Percentiles rank a stretch among this genome's conserved stretches.
phyloP scores from a whole-genome alignment of 169 alveolate genomes.

The Cryptosporidium parvum region DNA sequence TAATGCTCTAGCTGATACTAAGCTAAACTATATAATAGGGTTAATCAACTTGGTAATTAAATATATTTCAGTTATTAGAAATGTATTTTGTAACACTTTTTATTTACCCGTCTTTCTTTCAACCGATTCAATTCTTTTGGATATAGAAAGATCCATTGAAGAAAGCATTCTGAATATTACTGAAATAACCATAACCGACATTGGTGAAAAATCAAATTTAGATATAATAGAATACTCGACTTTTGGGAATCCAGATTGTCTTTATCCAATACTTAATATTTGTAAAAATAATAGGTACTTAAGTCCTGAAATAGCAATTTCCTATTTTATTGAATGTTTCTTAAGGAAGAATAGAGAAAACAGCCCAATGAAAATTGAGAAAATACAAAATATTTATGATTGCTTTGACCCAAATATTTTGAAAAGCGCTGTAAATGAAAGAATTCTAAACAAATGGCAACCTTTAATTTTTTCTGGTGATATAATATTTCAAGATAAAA shows the following conservation, averaged over 20 bases:
- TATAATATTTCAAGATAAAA: slow-evolving; percentile 25
- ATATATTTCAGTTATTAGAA: slow-evolving; percentile 46
- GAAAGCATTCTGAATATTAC: slow-evolving; percentile 12
- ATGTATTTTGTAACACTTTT: neutral
- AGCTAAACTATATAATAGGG: slow-evolving; percentile 9
- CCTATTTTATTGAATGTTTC: slow-evolving; percentile 32
- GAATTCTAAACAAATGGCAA: slow-evolving; percentile 38
- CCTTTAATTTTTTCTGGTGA: slow-evolving; percentile 63
- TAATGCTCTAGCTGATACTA: neutral
- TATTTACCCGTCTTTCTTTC: slow-evolving; percentile 65
- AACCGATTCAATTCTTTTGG: slow-evolving; percentile 52
- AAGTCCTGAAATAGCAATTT: slow-evolving; percentile 68
- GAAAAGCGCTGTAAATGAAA: slow-evolving; percentile 2
- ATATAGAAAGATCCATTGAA: slow-evolving; percentile 21
- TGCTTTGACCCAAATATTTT: neutral
- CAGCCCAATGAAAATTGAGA: neutral
- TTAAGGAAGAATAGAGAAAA: neutral
- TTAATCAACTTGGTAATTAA: slow-evolving; percentile 37
- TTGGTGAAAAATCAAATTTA: slow-evolving; percentile 19
- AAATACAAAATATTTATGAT: slow-evolving; percentile 16
- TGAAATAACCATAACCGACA: slow-evolving; percentile 22
- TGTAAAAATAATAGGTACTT: slow-evolving; percentile 4
- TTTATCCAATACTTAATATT: slow-evolving; percentile 33
- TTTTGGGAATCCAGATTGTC: neutral
- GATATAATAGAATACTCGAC: slow-evolving; percentile 21